Percentiles rank a stretch among this genome's conserved stretches.
These are phyloP conservation scores for Camellia lanceoleosa DNA, from an alignment of 148 eudicot genomes.

Conservation along the genomic window DNA sequence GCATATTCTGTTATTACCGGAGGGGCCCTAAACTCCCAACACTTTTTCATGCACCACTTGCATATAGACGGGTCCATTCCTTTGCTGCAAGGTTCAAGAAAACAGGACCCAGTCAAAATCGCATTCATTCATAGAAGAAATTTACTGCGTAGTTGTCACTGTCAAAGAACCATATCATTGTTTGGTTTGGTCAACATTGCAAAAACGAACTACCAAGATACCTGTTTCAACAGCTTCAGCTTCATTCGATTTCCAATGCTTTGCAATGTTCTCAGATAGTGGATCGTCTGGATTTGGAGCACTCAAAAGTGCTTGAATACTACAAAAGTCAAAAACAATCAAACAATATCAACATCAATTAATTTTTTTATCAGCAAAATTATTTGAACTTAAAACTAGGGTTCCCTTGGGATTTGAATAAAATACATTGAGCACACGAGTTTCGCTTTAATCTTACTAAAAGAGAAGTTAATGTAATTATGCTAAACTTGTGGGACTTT, in stretches of 20 bases:
- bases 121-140: too few relatives aligned
- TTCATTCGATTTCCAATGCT: slow-evolving; percentile 94
- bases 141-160: too few relatives aligned
- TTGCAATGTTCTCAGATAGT: slow-evolving; percentile 94
- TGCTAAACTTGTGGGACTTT: too few relatives aligned
- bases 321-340: slow-evolving; percentile 23
- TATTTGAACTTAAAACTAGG: background rate
- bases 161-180: too few relatives aligned
- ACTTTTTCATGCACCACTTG: slow-evolving; percentile 62
- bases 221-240: slow-evolving; percentile 98
- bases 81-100: slow-evolving; percentile 56
- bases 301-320: slow-evolving; percentile 95
- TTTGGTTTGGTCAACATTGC: too few relatives aligned
- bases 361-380: background rate
- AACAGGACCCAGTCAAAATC: background rate
- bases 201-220: slow-evolving; percentile 13
- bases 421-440: too few relatives aligned
- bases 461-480: too few relatives aligned
- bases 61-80: slow-evolving; percentile 91
- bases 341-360: background rate
- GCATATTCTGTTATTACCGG: slow-evolving; percentile 30
- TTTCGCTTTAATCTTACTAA: too few relatives aligned
- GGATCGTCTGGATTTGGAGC: slow-evolving; percentile 99
- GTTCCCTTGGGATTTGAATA: too few relatives aligned
- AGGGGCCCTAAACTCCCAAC: background rate